Evolutionary conservation across 306 rosid genomes (phyloP).

Genomic region (Rubus parviflorus): DNA sequence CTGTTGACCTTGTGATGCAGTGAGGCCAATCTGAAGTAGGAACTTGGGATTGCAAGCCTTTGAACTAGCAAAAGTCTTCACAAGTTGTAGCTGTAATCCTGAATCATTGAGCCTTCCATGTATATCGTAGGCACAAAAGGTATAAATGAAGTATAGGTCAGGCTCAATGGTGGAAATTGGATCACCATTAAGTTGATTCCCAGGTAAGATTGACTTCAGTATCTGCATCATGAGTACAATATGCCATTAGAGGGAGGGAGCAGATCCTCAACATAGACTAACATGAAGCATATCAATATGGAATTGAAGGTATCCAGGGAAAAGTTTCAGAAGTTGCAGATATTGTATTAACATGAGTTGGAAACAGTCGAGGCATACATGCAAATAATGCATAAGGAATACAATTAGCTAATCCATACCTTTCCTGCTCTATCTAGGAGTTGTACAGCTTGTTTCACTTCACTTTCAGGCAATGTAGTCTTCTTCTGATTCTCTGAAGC

Average conservation of each 20-base stretch:
- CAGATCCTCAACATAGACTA: slow-evolving; percentile 23
- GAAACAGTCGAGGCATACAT: slow-evolving; percentile 14
- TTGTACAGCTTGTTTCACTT: slow-evolving; percentile 64
- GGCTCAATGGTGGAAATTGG: slow-evolving; percentile 44
- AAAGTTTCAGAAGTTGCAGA: not conserved
- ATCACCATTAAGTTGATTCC: slow-evolving; percentile 41
- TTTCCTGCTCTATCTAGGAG: slow-evolving; percentile 83
- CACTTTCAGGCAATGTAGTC: slow-evolving; percentile 57
- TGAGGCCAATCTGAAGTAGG: slow-evolving; percentile 79
- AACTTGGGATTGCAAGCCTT: slow-evolving; percentile 67
- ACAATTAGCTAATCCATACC: slow-evolving; percentile 41
- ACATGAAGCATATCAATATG: slow-evolving; percentile 12
- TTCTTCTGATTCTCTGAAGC: slow-evolving; percentile 70
- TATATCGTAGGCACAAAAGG: slow-evolving; percentile 68
- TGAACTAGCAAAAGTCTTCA: slow-evolving; percentile 60
- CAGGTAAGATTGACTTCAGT: slow-evolving; percentile 56
- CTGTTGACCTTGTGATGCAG: slow-evolving; percentile 65
- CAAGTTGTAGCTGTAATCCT: slow-evolving; percentile 54
- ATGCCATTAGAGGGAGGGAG: slow-evolving; percentile 17
- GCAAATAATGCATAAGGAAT: slow-evolving; percentile 11
- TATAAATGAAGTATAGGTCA: slow-evolving; percentile 64
- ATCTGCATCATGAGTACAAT: slow-evolving; percentile 54
- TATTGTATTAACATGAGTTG: not conserved
- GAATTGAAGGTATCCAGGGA: not conserved
- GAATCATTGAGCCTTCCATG: slow-evolving; percentile 74